Evolutionary conservation across 208 protist species (phyloP).

Genomic region (Acanthamoeba triangularis): DNA sequence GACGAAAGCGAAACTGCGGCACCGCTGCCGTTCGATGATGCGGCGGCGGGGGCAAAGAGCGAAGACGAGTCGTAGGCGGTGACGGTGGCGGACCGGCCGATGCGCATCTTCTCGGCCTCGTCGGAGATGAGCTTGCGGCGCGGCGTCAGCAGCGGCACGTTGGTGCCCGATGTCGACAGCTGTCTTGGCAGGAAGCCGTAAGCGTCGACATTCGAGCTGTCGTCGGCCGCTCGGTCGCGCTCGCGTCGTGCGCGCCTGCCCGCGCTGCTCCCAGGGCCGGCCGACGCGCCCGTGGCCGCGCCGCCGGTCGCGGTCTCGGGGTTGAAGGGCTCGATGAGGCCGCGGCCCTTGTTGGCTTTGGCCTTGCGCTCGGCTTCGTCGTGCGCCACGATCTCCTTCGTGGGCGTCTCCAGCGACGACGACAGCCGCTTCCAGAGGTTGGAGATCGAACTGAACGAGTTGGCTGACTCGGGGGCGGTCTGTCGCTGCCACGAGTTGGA

Average conservation of each 20-base stretch:
- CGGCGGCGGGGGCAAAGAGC: background rate
- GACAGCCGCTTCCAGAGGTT: constrained; percentile 41
- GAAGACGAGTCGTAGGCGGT: background rate
- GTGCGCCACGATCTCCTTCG: background rate
- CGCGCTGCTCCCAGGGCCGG: background rate
- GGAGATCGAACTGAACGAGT: constrained; percentile 22
- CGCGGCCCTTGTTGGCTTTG: background rate
- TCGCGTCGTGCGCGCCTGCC: background rate
- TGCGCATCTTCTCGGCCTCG: constrained; percentile 43
- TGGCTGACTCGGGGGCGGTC: background rate
- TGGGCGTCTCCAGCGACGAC: background rate
- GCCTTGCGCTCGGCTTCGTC: background rate
- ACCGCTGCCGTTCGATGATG: too few species aligned
- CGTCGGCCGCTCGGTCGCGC: background rate
- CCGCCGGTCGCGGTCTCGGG: background rate
- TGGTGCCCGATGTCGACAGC: background rate
- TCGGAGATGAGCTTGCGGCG: constrained; percentile 45
- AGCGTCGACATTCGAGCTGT: background rate
- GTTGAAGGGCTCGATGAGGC: background rate
- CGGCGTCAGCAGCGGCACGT: background rate
- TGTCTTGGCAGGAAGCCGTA: background rate
- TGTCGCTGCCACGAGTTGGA: background rate
- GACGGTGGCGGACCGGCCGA: background rate
- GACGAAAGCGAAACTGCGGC: background rate
- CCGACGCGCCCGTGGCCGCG: background rate